Conservation (phyloP, 345 rosid genomes). For the Citrus unshiu region DNA sequence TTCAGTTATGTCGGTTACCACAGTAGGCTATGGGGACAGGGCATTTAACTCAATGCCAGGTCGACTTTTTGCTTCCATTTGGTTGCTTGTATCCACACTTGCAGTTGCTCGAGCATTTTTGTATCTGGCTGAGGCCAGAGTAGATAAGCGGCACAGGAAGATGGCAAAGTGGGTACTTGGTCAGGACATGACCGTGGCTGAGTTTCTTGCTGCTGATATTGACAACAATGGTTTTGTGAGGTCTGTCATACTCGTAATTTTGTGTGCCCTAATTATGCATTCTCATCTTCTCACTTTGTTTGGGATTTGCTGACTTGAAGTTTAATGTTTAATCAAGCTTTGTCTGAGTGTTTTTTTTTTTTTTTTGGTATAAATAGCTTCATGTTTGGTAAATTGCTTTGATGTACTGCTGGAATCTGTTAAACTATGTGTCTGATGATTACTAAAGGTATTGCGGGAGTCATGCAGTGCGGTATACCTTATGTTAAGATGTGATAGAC, state of each 20-base stretch:
- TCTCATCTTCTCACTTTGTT: slow-evolving; percentile 3
- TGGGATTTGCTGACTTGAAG: not conserved
- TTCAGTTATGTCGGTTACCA: slow-evolving; percentile 95
- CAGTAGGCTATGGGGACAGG: slow-evolving; percentile 84
- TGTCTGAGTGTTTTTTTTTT: no score
- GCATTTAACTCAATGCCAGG: slow-evolving; percentile 69
- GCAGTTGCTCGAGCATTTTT: slow-evolving; percentile 80
- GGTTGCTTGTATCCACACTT: slow-evolving; percentile 93
- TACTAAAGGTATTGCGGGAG: not conserved
- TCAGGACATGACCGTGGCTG: slow-evolving; percentile 74
- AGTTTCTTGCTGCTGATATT: slow-evolving; percentile 86
- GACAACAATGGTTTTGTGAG: slow-evolving; percentile 82
- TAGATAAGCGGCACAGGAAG: slow-evolving; percentile 79
- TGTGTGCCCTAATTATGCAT: not conserved
- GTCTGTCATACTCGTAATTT: slow-evolving; percentile 28
- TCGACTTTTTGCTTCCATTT: slow-evolving; percentile 72
- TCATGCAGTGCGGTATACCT: not conserved
- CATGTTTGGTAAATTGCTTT: not conserved
- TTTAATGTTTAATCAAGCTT: not conserved
- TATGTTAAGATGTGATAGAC: not conserved
- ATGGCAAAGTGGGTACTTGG: slow-evolving; percentile 77
- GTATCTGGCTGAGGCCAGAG: slow-evolving; percentile 83
- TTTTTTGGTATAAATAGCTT: not conserved
- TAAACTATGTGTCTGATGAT: not conserved
- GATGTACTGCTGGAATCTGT: not conserved